Base-by-base conservation (phyloP, 2,329 filamentous ascomycete species). In the Exophiala sideris region DNA sequence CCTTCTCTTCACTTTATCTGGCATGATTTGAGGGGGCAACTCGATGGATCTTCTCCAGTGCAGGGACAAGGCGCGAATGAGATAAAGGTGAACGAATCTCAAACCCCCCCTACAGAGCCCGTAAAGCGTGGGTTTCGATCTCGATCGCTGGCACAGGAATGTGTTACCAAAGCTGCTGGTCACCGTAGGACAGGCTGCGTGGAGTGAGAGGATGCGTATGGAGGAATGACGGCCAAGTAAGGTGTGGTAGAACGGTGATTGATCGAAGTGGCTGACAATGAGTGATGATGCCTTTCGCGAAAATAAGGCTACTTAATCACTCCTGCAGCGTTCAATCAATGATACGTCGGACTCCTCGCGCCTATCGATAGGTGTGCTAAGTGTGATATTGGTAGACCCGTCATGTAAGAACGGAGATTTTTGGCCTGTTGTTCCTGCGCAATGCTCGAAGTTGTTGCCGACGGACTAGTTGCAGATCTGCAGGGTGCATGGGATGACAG, bases 1-100 rank as follows among this genome's bases (percentile, higher is more conserved):
- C 48, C 50, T 56, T 55, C 56, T 58, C 45, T 57, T 58, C 34
- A 39, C 36, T 46, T 44, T 58, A 57, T 47, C 48, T 34, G 52
- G 52, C 60, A 62, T 62, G 47, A 39, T 58, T 57, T 45, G 41
- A 21, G 16, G 14, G n/a, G 16, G 45, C 29, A 32, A n/a, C 21
- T 33, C n/a, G 11, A 21, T 36, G 32, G 38, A 24, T 18, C 20
- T 40, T 4, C 10, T 20, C 11, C 14, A 44, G 18, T 48, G 18
- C 20, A 36, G 42, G 34, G 38, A 45, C 42, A 12, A 33, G 32
- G 32, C 32, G 46, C 39, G 29, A 44, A 33, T 56, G 38, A 56
- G 48, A 36, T 20, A 21, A 14, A 45, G 29, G 24, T 52, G 45
- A 52, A 21, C 14, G 6, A 38, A 20, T 35, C n/a, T 32, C 5